These are phyloP conservation scores for Populus davidiana DNA, from an alignment of 345 rosid species.

Conservation along the genomic window DNA sequence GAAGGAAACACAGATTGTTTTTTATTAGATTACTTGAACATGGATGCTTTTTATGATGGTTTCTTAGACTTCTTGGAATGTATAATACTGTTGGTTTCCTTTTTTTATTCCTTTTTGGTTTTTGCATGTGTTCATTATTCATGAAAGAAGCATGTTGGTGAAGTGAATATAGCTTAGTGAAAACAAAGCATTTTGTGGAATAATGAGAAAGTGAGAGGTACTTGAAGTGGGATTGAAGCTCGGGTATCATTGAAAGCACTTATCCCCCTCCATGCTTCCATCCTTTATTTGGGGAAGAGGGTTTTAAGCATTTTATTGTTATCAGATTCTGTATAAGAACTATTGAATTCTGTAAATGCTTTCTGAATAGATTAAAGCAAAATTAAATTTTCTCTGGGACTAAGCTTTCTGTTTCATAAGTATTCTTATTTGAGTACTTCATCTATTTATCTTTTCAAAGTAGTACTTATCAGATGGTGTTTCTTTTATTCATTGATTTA, in stretches of 20 bases:
- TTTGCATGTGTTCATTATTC: background rate
- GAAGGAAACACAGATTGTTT: background rate
- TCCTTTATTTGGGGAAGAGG: background rate
- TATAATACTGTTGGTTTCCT: background rate
- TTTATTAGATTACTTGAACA: background rate
- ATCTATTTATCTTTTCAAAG: background rate
- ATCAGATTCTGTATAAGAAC: background rate
- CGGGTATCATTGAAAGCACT: background rate
- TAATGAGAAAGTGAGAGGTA: background rate
- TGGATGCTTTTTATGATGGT: background rate
- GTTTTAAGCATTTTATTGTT: background rate
- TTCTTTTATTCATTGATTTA: constrained; percentile 5
- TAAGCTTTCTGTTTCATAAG: background rate
- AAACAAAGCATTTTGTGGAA: background rate
- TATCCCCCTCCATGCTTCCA: background rate
- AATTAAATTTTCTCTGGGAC: background rate
- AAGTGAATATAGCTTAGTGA: background rate
- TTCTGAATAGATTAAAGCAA: background rate
- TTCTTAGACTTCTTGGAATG: background rate
- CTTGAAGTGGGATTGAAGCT: background rate
- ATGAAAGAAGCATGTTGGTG: background rate
- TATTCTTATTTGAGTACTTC: background rate
- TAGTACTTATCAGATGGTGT: background rate
- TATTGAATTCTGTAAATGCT: background rate
- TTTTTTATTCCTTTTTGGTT: background rate